Conservation (phyloP, 345 rosid species). For the Salix koriyanagi region DNA sequence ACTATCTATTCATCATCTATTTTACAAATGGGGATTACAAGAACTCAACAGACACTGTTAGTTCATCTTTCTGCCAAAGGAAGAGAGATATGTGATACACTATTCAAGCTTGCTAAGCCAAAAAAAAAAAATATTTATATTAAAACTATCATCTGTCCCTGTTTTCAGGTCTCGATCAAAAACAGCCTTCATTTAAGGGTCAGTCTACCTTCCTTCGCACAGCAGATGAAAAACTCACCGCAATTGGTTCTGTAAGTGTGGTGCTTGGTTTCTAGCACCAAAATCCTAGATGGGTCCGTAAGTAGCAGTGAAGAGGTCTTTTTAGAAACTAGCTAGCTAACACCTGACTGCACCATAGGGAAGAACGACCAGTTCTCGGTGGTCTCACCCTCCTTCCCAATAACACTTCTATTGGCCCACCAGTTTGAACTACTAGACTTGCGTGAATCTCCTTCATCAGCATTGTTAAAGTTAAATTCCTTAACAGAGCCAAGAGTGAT, state of each 20-base stretch:
- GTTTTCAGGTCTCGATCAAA: slow-evolving; percentile 34
- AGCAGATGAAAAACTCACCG: slow-evolving; percentile 11
- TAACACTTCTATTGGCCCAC: slow-evolving; percentile 52
- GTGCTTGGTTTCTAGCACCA: slow-evolving; percentile 8
- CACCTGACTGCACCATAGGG: slow-evolving; percentile 66
- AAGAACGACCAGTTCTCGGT: slow-evolving; percentile 74
- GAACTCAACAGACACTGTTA: slow-evolving; percentile 8
- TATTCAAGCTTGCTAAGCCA: slow-evolving; percentile 4
- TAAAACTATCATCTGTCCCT: slow-evolving; percentile 14
- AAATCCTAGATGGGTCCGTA: slow-evolving; percentile 7
- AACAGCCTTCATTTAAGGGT: slow-evolving; percentile 39
- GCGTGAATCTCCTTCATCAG: slow-evolving; percentile 45
- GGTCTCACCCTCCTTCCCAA: slow-evolving; percentile 37
- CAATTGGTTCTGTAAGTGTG: not conserved
- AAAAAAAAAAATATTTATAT: not conserved
- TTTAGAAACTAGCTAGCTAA: slow-evolving; percentile 36
- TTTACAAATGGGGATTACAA: slow-evolving; percentile 16
- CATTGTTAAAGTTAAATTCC: slow-evolving; percentile 66
- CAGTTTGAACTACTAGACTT: slow-evolving; percentile 37
- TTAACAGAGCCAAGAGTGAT: slow-evolving; percentile 51
- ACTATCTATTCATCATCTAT: slow-evolving; percentile 19
- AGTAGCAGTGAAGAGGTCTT: not conserved
- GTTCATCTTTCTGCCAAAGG: slow-evolving; percentile 13
- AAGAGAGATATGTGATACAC: slow-evolving; percentile 12
- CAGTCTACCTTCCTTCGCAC: not conserved